phyloP scores from a whole-genome alignment of 257 asterid species.

The Anisodus tanguticus region DNA sequence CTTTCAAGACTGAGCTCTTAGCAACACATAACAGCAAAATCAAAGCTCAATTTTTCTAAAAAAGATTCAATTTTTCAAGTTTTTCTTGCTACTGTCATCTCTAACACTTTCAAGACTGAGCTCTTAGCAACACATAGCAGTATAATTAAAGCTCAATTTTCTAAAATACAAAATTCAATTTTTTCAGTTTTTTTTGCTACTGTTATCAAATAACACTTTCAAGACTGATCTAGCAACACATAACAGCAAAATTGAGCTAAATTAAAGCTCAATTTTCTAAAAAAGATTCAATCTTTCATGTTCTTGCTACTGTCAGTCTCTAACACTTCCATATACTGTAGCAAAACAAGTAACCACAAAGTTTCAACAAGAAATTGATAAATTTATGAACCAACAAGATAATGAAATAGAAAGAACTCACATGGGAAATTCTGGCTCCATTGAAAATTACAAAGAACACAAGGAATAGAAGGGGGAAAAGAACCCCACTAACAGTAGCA shows the following conservation, averaged over 20 bases:
- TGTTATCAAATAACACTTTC: too few relatives aligned
- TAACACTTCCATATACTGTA: not conserved
- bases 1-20: too few relatives aligned
- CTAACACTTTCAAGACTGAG: not conserved
- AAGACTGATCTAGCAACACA: too few relatives aligned
- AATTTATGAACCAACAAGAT: conserved; percentile 37
- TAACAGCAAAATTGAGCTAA: too few relatives aligned
- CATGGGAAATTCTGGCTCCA: conserved; percentile 42
- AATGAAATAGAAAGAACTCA: conserved; percentile 37
- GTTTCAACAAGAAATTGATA: conserved; percentile 22
- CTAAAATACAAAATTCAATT: not conserved
- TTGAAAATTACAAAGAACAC: conserved; percentile 43
- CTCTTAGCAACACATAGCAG: not conserved
- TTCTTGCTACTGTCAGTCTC: not conserved
- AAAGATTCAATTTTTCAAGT: too few relatives aligned
- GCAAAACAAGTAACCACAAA: not conserved
- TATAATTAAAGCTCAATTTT: not conserved
- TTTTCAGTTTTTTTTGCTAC: too few relatives aligned
- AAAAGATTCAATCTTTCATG: too few relatives aligned
- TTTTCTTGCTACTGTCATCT: too few relatives aligned
- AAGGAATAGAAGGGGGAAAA: conserved; percentile 43
- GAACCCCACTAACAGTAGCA: conserved; percentile 42
- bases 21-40: too few relatives aligned
- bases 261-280: too few relatives aligned
- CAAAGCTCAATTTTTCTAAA: too few relatives aligned